Percentiles rank a stretch among this genome's conserved stretches.
phyloP scores from a whole-genome alignment of 139 green algal genomes.

The Chlorella sp. region DNA sequence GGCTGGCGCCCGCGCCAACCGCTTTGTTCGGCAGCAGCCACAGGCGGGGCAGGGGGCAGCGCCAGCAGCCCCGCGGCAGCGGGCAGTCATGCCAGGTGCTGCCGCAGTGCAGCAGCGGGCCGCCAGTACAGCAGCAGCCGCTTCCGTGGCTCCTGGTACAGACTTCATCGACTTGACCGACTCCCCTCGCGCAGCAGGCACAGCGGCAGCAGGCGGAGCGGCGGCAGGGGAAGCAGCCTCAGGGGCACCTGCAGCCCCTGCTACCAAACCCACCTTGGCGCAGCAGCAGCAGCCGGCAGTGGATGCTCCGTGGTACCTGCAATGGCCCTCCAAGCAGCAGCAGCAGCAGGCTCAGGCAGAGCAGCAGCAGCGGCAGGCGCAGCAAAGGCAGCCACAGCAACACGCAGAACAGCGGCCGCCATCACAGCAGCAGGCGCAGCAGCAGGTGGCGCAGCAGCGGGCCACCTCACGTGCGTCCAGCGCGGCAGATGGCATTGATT shows the following conservation, averaged over 20 bases:
- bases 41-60: not conserved
- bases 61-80: not conserved
- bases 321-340: constrained; percentile 19
- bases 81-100: not conserved
- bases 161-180: constrained; percentile 10
- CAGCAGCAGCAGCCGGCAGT: not conserved
- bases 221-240: not conserved
- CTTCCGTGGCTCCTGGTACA: not conserved
- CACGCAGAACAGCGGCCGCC: not conserved
- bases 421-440: not conserved
- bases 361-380: not conserved
- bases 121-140: not conserved
- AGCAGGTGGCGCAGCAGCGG: not conserved
- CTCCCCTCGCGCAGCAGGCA: not conserved
- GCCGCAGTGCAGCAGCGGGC: not conserved
- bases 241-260: not conserved
- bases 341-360: not conserved
- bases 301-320: constrained; percentile 2
- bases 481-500: not conserved
- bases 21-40: not conserved
- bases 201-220: not conserved
- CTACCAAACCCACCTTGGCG: not conserved
- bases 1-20: not conserved
- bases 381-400: not conserved
- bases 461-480: not conserved